Percentiles rank a stretch among this genome's conserved stretches.
phyloP scores from a whole-genome alignment of 2,329 filamentous ascomycete species.

The Colletotrichum navitas region DNA sequence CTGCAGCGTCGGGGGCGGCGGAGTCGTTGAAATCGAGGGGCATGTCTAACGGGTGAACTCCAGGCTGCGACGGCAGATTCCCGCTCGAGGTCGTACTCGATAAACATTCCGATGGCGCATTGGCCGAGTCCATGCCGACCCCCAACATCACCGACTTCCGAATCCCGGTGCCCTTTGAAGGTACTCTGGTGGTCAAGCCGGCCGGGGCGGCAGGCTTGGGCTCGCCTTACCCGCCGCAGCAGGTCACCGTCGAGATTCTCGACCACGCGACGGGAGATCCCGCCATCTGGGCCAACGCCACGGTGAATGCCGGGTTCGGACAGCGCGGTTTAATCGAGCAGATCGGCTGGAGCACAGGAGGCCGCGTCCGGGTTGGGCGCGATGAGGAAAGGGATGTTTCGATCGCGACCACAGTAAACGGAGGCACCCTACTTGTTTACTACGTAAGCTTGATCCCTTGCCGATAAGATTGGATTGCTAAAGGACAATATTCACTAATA shows the following conservation, averaged over 20 bases:
- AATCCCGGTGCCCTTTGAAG: slow-evolving; percentile 13
- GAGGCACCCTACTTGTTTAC: slow-evolving; percentile 20
- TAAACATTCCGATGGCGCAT: too few relatives aligned
- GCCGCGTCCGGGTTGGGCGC: not conserved
- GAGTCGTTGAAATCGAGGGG: not conserved
- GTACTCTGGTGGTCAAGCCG: slow-evolving; percentile 17
- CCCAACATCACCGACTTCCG: slow-evolving; percentile 23
- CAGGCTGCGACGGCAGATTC: slow-evolving; percentile 11
- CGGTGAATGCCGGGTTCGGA: not conserved
- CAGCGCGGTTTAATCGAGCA: not conserved
- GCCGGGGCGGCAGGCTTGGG: slow-evolving; percentile 16
- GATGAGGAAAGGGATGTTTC: not conserved
- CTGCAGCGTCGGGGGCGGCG: not conserved
- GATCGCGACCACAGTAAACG: slow-evolving; percentile 1
- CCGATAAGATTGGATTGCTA: fast-evolving
- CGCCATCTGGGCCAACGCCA: slow-evolving; percentile 25
- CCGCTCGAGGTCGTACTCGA: slow-evolving; percentile 27
- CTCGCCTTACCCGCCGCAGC: slow-evolving; percentile 22
- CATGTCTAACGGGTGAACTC: not conserved
- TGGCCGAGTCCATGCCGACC: not conserved
- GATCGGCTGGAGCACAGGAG: slow-evolving; percentile 20
- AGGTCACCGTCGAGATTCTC: slow-evolving; percentile 13
- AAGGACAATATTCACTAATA: not conserved
- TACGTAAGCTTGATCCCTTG: slow-evolving; percentile 1
- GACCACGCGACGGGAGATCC: slow-evolving; percentile 2